These are phyloP conservation scores for Paralagenidium karlingii DNA, from an alignment of 352 stramenopile genomes.

Conservation along the genomic window DNA sequence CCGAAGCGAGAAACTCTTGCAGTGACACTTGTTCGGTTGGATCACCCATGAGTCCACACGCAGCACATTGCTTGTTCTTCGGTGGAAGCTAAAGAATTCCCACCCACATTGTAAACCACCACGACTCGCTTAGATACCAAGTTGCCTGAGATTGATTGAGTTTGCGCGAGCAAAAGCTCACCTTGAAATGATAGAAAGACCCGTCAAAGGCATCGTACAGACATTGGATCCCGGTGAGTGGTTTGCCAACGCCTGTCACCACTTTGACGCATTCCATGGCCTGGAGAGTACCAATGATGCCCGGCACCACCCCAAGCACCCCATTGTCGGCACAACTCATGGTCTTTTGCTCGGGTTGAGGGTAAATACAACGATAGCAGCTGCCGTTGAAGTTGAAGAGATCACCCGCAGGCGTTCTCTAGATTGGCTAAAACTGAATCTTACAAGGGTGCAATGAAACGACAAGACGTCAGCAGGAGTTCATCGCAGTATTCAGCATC, in stretches of 20 bases:
- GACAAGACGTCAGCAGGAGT: too few relatives aligned
- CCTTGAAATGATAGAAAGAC: conserved; percentile 52
- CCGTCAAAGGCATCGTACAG: conserved; percentile 73
- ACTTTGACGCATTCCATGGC: conserved; percentile 91
- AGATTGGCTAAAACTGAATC: too few relatives aligned
- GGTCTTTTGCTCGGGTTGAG: conserved; percentile 61
- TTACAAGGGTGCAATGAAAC: too few relatives aligned
- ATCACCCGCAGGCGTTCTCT: too few relatives aligned
- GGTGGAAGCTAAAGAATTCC: too few relatives aligned
- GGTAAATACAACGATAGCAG: conserved; percentile 97
- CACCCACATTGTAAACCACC: background rate
- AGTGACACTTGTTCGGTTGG: too few relatives aligned
- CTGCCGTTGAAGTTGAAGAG: too few relatives aligned
- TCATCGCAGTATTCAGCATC: too few relatives aligned
- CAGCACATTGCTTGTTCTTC: too few relatives aligned
- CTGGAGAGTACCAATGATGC: conserved; percentile 90
- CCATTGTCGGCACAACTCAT: conserved; percentile 94
- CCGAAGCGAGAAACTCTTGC: too few relatives aligned
- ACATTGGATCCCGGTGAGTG: conserved; percentile 47
- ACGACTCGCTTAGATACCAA: background rate
- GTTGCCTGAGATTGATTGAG: too few relatives aligned
- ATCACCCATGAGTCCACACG: too few relatives aligned
- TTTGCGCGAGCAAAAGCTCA: conserved; percentile 16
- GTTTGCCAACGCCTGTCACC: conserved; percentile 44
- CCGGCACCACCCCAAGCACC: conserved; percentile 92